Percentiles rank a stretch among this genome's conserved stretches.
Conservation (phyloP, 2,329 filamentous ascomycete species). For the Colletotrichum sansevieriae region DNA sequence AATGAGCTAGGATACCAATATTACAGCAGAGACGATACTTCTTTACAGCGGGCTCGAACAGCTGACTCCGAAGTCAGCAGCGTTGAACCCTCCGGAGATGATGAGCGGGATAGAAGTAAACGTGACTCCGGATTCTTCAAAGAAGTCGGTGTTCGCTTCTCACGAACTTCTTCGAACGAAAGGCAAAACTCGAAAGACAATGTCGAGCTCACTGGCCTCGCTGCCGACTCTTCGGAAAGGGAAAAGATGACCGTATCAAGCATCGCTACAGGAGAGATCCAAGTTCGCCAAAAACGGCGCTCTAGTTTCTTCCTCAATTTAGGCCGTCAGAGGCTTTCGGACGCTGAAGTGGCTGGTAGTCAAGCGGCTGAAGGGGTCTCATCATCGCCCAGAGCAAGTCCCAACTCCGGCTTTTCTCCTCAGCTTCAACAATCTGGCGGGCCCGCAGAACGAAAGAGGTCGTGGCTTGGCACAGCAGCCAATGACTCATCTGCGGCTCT, state of each 20-base stretch:
- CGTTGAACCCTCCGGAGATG: slow-evolving; percentile 52
- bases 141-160: slow-evolving; percentile 61
- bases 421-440: slow-evolving; percentile 42
- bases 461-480: slow-evolving; percentile 52
- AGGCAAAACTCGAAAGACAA: slow-evolving; percentile 47
- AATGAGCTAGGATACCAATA: slow-evolving; percentile 39
- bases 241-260: slow-evolving; percentile 59
- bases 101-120: slow-evolving; percentile 52
- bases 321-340: slow-evolving; percentile 42
- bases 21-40: slow-evolving; percentile 47
- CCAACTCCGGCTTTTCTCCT: slow-evolving; percentile 39
- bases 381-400: slow-evolving; percentile 41
- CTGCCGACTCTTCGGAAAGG: slow-evolving; percentile 44
- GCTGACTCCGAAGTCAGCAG: slow-evolving; percentile 55
- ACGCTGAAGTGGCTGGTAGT: slow-evolving; percentile 47
- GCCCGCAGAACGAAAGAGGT: slow-evolving; percentile 53
- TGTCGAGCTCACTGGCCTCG: slow-evolving; percentile 17
- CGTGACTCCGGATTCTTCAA: slow-evolving; percentile 64
- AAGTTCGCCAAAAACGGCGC: slow-evolving; percentile 53
- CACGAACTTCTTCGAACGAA: slow-evolving; percentile 50
- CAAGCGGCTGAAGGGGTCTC: slow-evolving; percentile 27
- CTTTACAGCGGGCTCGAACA: slow-evolving; percentile 55
- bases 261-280: slow-evolving; percentile 54
- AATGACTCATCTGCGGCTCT: slow-evolving; percentile 29
- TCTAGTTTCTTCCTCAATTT: slow-evolving; percentile 56